phyloP scores from a whole-genome alignment of 2,329 filamentous ascomycete genomes.

The Grosmannia serpens region DNA sequence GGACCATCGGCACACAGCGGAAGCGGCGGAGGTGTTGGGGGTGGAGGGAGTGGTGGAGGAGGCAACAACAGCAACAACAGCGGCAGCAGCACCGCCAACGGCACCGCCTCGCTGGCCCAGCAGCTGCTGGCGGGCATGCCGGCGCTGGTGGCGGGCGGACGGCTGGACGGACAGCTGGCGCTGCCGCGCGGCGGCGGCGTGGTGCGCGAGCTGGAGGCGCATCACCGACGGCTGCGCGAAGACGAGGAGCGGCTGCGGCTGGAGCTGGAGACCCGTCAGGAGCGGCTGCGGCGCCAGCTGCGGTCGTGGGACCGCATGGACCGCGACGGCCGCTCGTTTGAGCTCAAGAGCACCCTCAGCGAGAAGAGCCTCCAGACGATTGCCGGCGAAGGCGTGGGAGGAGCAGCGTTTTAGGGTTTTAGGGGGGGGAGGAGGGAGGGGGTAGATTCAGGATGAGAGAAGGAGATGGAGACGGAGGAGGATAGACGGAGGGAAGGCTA shows the following conservation, averaged over 20 bases:
- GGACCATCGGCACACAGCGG: conserved; percentile 30
- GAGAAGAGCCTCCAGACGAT: conserved; percentile 46
- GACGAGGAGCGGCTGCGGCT: conserved; percentile 47
- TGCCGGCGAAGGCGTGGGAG: conserved; percentile 42
- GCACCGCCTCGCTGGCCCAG: conserved; percentile 31
- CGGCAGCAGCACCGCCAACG: not conserved
- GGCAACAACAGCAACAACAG: too few relatives aligned
- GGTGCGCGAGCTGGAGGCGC: conserved; percentile 40
- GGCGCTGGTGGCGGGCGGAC: conserved; percentile 39
- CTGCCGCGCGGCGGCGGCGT: conserved; percentile 34
- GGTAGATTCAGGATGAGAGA: not conserved
- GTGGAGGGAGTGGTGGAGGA: too few relatives aligned
- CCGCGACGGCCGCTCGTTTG: conserved; percentile 40
- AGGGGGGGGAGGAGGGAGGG: not conserved
- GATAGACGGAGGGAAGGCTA: too few relatives aligned
- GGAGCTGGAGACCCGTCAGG: conserved; percentile 41
- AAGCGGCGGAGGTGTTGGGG: not conserved
- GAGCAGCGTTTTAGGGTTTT: conserved; percentile 41
- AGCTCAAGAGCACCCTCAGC: conserved; percentile 43
- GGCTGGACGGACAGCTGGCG: conserved; percentile 37
- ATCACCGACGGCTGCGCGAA: conserved; percentile 41
- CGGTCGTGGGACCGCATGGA: conserved; percentile 42
- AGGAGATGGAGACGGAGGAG: not conserved
- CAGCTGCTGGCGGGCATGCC: conserved; percentile 39
- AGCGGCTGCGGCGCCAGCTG: conserved; percentile 40